Percentiles rank a stretch among this genome's conserved stretches.
Evolutionary conservation across 768 basidiomycete species (phyloP).

Genomic region (Trametes cingulata): DNA sequence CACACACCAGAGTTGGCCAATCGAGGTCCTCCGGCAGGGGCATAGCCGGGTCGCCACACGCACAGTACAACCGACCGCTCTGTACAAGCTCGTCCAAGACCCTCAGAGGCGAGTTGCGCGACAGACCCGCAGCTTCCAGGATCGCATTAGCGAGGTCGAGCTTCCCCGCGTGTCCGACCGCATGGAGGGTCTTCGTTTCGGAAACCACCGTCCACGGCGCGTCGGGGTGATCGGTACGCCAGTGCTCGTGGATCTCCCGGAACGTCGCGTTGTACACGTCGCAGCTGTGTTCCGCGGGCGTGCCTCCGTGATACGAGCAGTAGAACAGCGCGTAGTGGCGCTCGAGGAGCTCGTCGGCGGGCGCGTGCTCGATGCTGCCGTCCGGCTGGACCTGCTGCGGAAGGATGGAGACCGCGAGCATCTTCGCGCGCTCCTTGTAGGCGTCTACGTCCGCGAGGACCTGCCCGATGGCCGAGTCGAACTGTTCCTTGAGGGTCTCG

Average conservation of each 20-base stretch:
- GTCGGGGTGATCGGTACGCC: neutral
- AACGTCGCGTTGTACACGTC: neutral
- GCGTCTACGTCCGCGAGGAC: no score
- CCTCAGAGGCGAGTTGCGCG: neutral
- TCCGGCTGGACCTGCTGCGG: neutral
- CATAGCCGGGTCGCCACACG: neutral
- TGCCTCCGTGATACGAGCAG: neutral
- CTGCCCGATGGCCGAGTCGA: no score
- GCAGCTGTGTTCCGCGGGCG: neutral
- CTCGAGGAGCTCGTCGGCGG: neutral
- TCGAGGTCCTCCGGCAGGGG: neutral
- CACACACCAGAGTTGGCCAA: neutral
- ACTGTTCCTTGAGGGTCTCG: no score
- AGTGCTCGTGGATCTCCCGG: slow-evolving; percentile 3
- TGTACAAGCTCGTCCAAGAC: neutral
- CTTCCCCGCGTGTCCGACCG: neutral
- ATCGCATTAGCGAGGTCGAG: neutral
- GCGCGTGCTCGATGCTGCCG: neutral
- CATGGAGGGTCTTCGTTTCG: neutral
- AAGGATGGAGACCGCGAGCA: neutral
- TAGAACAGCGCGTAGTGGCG: neutral
- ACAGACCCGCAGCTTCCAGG: neutral
- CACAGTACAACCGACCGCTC: neutral
- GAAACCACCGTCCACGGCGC: neutral
- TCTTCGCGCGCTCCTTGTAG: no score